These are phyloP conservation scores for Cyberlindnera nakhonratchasimensis DNA, from an alignment of 805 yeast genomes.

Conservation along the genomic window DNA sequence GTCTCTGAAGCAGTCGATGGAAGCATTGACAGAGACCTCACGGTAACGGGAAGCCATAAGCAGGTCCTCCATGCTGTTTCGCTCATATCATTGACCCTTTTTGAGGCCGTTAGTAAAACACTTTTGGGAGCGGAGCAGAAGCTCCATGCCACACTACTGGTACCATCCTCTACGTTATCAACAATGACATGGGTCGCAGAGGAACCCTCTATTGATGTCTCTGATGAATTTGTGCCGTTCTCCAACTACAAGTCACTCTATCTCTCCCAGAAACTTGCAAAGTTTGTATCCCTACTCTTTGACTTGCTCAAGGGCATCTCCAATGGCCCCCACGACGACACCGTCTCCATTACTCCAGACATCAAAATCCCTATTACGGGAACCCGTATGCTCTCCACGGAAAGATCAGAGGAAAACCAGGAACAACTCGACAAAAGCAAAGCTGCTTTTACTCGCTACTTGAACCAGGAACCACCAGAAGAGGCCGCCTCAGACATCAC, in stretches of 20 bases:
- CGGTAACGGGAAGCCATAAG: conserved; percentile 10
- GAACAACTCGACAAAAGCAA: conserved; percentile 12
- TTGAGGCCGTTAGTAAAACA: neutral
- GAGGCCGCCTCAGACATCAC: neutral
- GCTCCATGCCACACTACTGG: conserved; percentile 1
- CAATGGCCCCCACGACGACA: neutral
- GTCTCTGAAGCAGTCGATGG: conserved; percentile 14
- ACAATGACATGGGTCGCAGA: neutral
- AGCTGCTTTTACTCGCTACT: conserved; percentile 4
- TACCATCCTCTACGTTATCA: neutral
- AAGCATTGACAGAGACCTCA: conserved; percentile 15
- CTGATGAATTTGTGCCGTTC: conserved; percentile 16
- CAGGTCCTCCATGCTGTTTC: conserved; percentile 5
- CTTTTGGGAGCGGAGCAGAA: neutral
- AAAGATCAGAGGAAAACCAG: conserved; percentile 14
- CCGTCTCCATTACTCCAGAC: conserved; percentile 6
- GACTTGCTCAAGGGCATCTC: neutral
- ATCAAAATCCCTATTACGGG: conserved; percentile 12
- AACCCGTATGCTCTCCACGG: neutral
- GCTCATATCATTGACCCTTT: neutral
- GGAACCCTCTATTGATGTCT: conserved; percentile 10
- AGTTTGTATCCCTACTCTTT: neutral
- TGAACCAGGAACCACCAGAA: conserved; percentile 7
- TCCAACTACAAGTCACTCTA: conserved; percentile 16
- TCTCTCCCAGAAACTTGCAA: neutral